A percentile compares a stretch with the other conserved stretches of the same genome.
Conservation (phyloP, 2,329 filamentous ascomycete genomes). For the Curvularia eragrostidis region DNA sequence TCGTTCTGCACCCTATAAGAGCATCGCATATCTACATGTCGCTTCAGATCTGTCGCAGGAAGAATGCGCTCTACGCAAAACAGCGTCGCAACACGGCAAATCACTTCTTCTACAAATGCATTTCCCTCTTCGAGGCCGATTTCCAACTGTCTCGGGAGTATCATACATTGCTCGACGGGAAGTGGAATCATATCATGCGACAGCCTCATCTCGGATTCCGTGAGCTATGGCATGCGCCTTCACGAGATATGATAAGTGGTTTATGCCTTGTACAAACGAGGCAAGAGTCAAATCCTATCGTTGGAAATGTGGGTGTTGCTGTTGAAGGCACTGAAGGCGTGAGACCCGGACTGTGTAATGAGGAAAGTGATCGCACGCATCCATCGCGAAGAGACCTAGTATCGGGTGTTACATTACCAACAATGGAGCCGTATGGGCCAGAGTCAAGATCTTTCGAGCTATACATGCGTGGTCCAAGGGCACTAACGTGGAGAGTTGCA, state of each 20-base stretch:
- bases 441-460: not conserved
- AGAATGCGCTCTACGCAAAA: constrained; percentile 32
- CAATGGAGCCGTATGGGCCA: not conserved
- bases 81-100: constrained; percentile 39
- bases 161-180: constrained; percentile 34
- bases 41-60: constrained; percentile 31
- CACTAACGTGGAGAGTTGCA: not conserved
- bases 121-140: constrained; percentile 29
- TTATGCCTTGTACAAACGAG: constrained; percentile 61
- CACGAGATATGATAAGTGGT: constrained; percentile 67
- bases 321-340: not conserved
- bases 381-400: not conserved
- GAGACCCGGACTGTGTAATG: constrained; percentile 18
- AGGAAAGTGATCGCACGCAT: constrained; percentile 39
- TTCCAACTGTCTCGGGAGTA: constrained; percentile 32
- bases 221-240: constrained; percentile 67
- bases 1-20: constrained; percentile 63
- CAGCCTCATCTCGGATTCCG: constrained; percentile 53
- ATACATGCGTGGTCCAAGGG: not conserved
- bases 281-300: constrained; percentile 18
- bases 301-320: not conserved
- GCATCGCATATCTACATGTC: constrained; percentile 61
- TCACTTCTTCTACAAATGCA: constrained; percentile 30
- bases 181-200: constrained; percentile 42
- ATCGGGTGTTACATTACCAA: not conserved